Percentiles rank a stretch among this genome's conserved stretches.
Evolutionary conservation across 192 early-diverging fungal genomes (phyloP).

Genomic region (Podila minutissima): DNA sequence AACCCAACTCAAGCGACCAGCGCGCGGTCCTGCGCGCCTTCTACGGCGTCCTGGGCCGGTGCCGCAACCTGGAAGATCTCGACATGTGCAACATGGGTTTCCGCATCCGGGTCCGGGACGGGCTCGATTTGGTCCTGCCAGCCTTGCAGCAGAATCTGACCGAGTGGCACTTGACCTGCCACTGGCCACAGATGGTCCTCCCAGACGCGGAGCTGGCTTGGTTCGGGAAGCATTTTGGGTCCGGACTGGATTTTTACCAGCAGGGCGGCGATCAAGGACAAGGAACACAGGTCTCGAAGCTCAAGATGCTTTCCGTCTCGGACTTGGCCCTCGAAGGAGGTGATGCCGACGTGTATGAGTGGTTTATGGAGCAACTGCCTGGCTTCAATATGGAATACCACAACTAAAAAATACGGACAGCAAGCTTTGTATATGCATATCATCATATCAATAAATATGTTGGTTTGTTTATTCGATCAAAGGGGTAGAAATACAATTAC

Average conservation of each 20-base stretch:
- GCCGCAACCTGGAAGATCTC: not conserved
- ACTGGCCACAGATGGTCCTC: not conserved
- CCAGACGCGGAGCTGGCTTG: not conserved
- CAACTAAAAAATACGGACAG: not conserved
- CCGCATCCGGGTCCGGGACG: constrained; percentile 18
- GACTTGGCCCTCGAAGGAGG: not conserved
- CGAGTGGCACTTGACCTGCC: not conserved
- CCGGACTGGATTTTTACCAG: not conserved
- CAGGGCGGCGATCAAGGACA: not conserved
- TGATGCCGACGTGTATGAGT: not conserved
- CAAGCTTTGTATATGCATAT: too few species aligned
- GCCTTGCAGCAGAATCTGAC: not conserved
- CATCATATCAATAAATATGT: too few species aligned
- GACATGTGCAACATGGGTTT: constrained; percentile 15
- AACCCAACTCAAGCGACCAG: not conserved
- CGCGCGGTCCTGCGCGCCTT: constrained; percentile 5
- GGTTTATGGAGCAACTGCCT: not conserved
- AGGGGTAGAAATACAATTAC: not conserved
- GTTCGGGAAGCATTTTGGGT: not conserved
- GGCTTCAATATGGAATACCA: not conserved
- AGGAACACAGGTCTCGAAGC: not conserved
- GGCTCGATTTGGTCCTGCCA: constrained; percentile 5
- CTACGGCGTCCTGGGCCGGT: constrained; percentile 11
- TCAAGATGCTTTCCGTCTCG: not conserved
- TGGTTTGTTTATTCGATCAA: not conserved